Evolutionary conservation across 805 yeast genomes (phyloP).

Genomic region (Debaryomyces maramus): DNA sequence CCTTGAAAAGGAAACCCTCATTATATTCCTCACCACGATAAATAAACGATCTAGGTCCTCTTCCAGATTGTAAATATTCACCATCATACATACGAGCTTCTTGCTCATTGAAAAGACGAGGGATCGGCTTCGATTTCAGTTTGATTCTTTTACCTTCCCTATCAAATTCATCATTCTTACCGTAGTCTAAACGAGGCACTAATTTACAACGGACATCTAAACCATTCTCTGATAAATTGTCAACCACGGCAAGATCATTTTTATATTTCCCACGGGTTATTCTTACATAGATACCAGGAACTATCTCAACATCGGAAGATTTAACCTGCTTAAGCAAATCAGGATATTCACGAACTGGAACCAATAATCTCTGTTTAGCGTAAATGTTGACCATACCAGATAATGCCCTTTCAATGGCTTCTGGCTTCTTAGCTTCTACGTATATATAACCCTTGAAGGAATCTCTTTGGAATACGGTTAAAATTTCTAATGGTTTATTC

Average conservation of each 20-base stretch:
- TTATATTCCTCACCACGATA: constrained; percentile 87
- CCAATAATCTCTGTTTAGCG: constrained; percentile 69
- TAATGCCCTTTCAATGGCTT: constrained; percentile 86
- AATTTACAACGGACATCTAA: constrained; percentile 90
- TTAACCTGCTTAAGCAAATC: constrained; percentile 87
- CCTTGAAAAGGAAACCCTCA: constrained; percentile 85
- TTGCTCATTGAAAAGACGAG: constrained; percentile 80
- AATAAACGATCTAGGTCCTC: constrained; percentile 58
- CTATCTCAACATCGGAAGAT: constrained; percentile 81
- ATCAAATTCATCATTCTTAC: constrained; percentile 58
- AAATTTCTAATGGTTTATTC: constrained; percentile 77
- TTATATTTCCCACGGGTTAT: constrained; percentile 88
- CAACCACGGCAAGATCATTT: constrained; percentile 91
- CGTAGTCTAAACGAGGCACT: constrained; percentile 93
- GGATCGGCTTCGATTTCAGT: constrained; percentile 74
- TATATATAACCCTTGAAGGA: constrained; percentile 89
- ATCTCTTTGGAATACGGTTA: constrained; percentile 92
- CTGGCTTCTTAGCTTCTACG: constrained; percentile 89
- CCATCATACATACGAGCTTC: constrained; percentile 88
- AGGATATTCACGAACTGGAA: constrained; percentile 94
- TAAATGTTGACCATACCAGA: constrained; percentile 89
- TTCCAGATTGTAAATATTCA: constrained; percentile 64
- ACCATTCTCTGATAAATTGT: constrained; percentile 90
- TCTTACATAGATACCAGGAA: constrained; percentile 91
- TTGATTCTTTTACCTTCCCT: constrained; percentile 45